Evolutionary conservation across 2,329 filamentous ascomycete species (phyloP).

Genomic region (Hypoxylon sp.): DNA sequence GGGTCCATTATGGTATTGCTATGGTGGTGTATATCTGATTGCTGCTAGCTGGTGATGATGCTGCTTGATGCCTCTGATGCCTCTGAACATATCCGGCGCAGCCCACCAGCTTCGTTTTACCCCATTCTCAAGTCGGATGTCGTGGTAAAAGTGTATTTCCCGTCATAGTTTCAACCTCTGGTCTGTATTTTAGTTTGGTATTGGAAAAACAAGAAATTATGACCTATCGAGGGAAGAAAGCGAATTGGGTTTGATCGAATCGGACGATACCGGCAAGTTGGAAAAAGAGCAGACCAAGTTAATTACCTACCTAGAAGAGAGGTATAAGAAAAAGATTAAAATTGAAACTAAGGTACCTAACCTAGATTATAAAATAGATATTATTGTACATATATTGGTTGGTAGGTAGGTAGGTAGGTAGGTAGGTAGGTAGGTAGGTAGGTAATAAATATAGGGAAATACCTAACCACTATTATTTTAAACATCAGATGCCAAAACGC

Average conservation of each 20-base stretch:
- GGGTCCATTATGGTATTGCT: conserved; percentile 40
- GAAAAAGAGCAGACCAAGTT: conserved; percentile 22
- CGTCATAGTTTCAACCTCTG: conserved; percentile 29
- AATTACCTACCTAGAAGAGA: conserved; percentile 30
- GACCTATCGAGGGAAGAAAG: no score
- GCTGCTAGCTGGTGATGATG: conserved; percentile 36
- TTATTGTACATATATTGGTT: no score
- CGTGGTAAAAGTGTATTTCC: conserved; percentile 30
- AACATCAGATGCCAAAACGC: conserved; percentile 22
- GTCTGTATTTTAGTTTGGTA: conserved; percentile 7
- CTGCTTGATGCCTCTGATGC: conserved; percentile 34
- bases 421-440: no score
- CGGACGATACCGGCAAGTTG: conserved; percentile 32
- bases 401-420: no score
- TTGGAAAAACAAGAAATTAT: conserved; percentile 1
- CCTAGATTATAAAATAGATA: no score
- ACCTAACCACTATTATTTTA: no score
- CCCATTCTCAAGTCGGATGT: conserved; percentile 43
- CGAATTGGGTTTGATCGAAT: conserved; percentile 30
- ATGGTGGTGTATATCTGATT: conserved; percentile 14
- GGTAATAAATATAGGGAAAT: no score
- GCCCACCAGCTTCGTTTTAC: conserved; percentile 39
- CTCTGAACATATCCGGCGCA: conserved; percentile 42
- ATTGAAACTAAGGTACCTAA: conserved; percentile 22
- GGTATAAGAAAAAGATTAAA: conserved; percentile 19